Evolutionary conservation across 768 basidiomycete species (phyloP), one percentile per base, ranked within the genome.

Genomic region (Tylopilus vinaceipallidus): DNA sequence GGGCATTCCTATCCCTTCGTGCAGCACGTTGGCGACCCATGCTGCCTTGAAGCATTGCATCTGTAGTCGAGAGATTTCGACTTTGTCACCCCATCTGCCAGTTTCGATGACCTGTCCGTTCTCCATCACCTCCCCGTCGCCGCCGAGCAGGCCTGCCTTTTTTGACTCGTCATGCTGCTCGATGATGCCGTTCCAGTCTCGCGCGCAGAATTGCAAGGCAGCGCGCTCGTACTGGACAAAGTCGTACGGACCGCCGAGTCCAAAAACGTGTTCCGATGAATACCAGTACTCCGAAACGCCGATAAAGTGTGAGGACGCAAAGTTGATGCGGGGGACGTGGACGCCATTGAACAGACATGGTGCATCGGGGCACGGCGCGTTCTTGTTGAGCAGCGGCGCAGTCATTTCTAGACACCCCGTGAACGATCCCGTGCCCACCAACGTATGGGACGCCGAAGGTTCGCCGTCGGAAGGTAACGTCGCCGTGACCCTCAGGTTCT

Each of bases 31-130:
- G 44, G 88, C 85, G 47, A 99, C 80, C 97, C 97, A 99, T 2
- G 97, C 95, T 1, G 95, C 93, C 69, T 99, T 99, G 84, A 99
- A 99, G 66, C 97, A 99, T 65, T 98, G 97, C 89, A 95, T 90
- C 71, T 95, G 83, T 51, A 99, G 71, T 39, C 95, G 81, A 20
- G 89, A 80, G 30, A 90, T 69, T 65, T 95, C 95, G 50, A 95
- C 85, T 47, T 81, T 72, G 33, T 82, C 74, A 20, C 80, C 80
- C 89, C 88, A 91, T 55, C 78, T 76, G 0, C 83, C 84, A 4
- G 78, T 75, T 23, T 75, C 77, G n/a, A 88, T 76, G 12, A 87
- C 66, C 51, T 80, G 65, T 17, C 85, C 86, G 46, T 75, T 71
- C 61, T 79, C 62, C 51, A 79, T 72, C 12, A 87, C 77, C 64